A percentile compares a stretch with the other conserved stretches of the same genome.
Evolutionary conservation across 1,139 yeast genomes (phyloP).

Genomic region (Hansenula anomala): DNA sequence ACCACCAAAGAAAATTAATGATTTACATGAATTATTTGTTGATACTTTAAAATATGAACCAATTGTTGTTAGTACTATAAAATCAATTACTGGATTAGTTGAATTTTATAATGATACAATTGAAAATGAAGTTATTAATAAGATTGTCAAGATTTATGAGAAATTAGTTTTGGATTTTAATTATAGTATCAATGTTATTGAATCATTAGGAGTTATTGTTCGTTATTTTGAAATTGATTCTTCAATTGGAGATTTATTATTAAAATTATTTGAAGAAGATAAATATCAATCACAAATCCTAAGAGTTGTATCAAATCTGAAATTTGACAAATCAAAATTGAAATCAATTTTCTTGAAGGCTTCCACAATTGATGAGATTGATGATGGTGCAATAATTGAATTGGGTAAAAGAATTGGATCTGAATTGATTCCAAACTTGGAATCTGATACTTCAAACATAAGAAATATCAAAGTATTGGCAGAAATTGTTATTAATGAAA

Average conservation of each 20-base stretch:
- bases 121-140: slow-evolving; percentile 7
- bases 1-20: slow-evolving; percentile 15
- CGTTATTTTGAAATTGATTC: slow-evolving; percentile 14
- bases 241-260: slow-evolving; percentile 13
- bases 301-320: slow-evolving; percentile 17
- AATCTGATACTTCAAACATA: slow-evolving; percentile 20
- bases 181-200: slow-evolving; percentile 15
- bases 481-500: slow-evolving; percentile 32
- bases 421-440: slow-evolving; percentile 19
- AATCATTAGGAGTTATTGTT: slow-evolving; percentile 16
- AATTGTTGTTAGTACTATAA: slow-evolving; percentile 31
- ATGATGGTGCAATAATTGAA: slow-evolving; percentile 23
- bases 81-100: slow-evolving; percentile 27
- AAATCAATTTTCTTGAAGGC: slow-evolving; percentile 17
- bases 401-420: slow-evolving; percentile 21
- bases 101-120: slow-evolving; percentile 13
- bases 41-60: slow-evolving; percentile 34
- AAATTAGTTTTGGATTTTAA: slow-evolving; percentile 8
- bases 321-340: slow-evolving; percentile 12
- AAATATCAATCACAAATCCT: slow-evolving; percentile 18
- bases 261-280: slow-evolving; percentile 11
- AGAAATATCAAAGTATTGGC: slow-evolving; percentile 35
- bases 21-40: slow-evolving; percentile 20
- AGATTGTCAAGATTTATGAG: slow-evolving; percentile 14
- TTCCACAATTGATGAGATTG: slow-evolving; percentile 17